Percentiles rank a stretch among this genome's conserved stretches.
Evolutionary conservation across 73 alveolate species (phyloP).

Genomic region (Tetrahymena thermophila): DNA sequence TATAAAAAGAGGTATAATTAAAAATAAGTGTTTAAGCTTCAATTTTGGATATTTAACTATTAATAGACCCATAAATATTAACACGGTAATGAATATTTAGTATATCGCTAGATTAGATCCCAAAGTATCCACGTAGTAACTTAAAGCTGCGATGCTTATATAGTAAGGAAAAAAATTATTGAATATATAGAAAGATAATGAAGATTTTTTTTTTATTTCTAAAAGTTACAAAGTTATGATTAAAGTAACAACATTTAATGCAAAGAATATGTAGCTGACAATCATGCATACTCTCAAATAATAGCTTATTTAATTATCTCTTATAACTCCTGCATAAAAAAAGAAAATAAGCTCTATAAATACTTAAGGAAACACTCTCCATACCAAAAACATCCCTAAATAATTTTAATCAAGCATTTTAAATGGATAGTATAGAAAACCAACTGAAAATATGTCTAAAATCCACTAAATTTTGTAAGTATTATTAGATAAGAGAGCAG

Average conservation of each 20-base stretch:
- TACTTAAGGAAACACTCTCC: neutral
- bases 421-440: neutral
- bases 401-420: neutral
- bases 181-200: too few relatives aligned
- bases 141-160: neutral
- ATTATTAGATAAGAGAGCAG: too few relatives aligned
- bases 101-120: neutral
- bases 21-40: too few relatives aligned
- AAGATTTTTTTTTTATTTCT: too few relatives aligned
- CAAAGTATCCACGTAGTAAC: neutral
- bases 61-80: neutral
- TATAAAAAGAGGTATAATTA: too few relatives aligned
- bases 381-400: too few relatives aligned
- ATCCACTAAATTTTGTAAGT: neutral
- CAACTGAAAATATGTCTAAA: neutral
- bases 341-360: neutral
- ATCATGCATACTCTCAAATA: too few relatives aligned
- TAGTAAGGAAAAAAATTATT: neutral
- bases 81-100: too few relatives aligned
- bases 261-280: too few relatives aligned
- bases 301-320: neutral
- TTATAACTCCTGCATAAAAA: neutral
- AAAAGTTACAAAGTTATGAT: neutral
- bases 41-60: neutral
- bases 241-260: too few relatives aligned